Base-by-base conservation (phyloP, 2,329 filamentous ascomycete genomes). In the Fusarium verticillioides region DNA sequence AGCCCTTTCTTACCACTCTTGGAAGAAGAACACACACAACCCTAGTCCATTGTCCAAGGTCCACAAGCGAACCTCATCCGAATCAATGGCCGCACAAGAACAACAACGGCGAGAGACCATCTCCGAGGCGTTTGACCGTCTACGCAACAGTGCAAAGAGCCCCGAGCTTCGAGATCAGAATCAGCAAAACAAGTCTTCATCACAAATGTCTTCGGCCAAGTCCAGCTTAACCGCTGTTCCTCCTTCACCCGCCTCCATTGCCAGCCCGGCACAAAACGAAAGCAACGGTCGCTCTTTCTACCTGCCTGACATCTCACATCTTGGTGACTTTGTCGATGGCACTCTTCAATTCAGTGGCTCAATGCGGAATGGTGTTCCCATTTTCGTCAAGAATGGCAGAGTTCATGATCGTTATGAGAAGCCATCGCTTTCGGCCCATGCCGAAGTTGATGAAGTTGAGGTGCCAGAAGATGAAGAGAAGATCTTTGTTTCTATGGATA, bases 401-500 rank as follows among this genome's bases (percentile, higher is more conserved):
- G 85, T 88, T 21, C 84, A 87, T 59, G 85, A 88, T 63, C 83
- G 79, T 37, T 69, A 76, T 12, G 79, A 81, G 59, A 80, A 77
- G 56, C 81, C 82, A 12, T 77, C 81, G 4, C 76, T 71, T 7
- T 75, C 65, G 13, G 69, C 82, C 19, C 86, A 89, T 66, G 85
- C 82, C 43, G 83, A 86, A 34, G 82, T 89, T n/a, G 86, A 88
- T 61, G 85, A 82, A 12, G 77, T 89, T 26, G 82, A 84, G 53
- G 80, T 89, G 13, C 85, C 87, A 7, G 82, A 86, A 62, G 87
- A 88, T 47, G 88, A 89, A 73, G 85, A 88, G 78, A 85, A 86
- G 72, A 89, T 89, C 36, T 89, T 89, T 70, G 87, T 90, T 44
- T 90, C 88, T 13, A 84, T 89, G 83, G 88, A 89, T 86, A 89